Evolutionary conservation across 75 land plant species (phyloP), one percentile per base, ranked within the genome.

Genomic region (Selaginella moellendorffii): DNA sequence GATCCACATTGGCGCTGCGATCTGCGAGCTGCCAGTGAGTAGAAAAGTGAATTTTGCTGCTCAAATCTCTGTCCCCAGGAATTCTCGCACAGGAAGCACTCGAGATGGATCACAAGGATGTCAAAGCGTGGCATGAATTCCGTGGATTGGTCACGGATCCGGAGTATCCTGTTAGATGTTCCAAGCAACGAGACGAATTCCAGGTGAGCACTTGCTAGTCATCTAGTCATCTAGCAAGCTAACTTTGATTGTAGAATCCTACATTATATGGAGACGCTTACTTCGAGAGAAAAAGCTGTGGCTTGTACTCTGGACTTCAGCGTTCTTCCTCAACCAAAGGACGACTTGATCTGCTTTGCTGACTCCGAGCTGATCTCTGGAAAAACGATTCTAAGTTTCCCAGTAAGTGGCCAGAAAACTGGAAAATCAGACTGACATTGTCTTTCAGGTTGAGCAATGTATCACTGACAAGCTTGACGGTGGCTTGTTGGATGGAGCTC

Each of bases 401-500:
- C 46, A 5, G 46, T 36, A 36, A 14, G 46, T 36, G 46, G 10
- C 14, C 14, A 36, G 14, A 5, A 5, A 36, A 36, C 14, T 36
- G 5, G 5, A 36, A 5, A 5, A 36, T 5, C 46, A 5, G 46
- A 36, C 14, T 36, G 10, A 36, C 14, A 5, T 36, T 36, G 46
- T 36, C 10, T 36, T 36, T 36, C 5, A 36, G 14, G 10, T 36
- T 36, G 10, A 36, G 46, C 14, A 36, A 36, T 36, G 46, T 14
- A 36, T 36, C 14, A 36, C 46, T 36, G 46, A 36, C 14, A 14
- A 36, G 14, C 5, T 36, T 36, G 5, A 5, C 14, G 46, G 14
- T 5, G 46, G 46, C 19, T 68, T 72, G 54, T 63, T 68, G 63
- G 30, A 30, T 20, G 72, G 29, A 54, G 76, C 72, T 63, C 76